phyloP scores from a whole-genome alignment of 2,329 filamentous ascomycete genomes.

The Aciculosporium take region DNA sequence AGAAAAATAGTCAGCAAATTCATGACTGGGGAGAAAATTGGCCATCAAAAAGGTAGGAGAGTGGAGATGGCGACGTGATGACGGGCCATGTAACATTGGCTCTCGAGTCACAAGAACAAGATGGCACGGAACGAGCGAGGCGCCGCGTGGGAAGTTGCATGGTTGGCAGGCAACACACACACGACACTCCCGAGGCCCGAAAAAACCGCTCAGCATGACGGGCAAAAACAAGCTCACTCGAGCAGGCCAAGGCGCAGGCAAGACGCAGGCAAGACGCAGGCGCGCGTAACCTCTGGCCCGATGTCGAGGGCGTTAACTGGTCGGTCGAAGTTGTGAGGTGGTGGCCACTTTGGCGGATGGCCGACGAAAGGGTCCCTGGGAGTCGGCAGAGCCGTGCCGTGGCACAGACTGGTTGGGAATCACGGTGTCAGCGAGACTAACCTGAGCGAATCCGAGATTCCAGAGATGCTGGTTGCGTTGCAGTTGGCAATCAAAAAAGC shows the following conservation, averaged over 20 bases:
- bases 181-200: no score
- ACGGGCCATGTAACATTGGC: neutral
- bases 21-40: neutral
- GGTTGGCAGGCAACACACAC: no score
- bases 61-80: neutral
- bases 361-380: slow-evolving; percentile 5
- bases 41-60: neutral
- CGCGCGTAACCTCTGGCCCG: neutral
- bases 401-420: slow-evolving; percentile 1
- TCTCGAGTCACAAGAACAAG: no score
- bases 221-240: neutral
- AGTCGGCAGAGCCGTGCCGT: slow-evolving; percentile 4
- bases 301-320: neutral
- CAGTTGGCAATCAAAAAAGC: slow-evolving; percentile 1
- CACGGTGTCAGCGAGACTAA: slow-evolving; percentile 6
- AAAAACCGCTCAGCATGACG: neutral
- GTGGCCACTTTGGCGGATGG: slow-evolving; percentile 7
- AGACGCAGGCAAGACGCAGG: neutral
- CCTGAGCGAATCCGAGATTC: slow-evolving; percentile 2
- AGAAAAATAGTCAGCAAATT: slow-evolving; percentile 1
- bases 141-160: no score
- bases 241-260: neutral
- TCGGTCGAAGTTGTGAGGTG: neutral
- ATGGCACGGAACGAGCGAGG: no score
- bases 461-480: slow-evolving; percentile 2